Base-by-base conservation (phyloP, 2,329 filamentous ascomycete genomes). In the Phyllosticta paracitricarpa region DNA sequence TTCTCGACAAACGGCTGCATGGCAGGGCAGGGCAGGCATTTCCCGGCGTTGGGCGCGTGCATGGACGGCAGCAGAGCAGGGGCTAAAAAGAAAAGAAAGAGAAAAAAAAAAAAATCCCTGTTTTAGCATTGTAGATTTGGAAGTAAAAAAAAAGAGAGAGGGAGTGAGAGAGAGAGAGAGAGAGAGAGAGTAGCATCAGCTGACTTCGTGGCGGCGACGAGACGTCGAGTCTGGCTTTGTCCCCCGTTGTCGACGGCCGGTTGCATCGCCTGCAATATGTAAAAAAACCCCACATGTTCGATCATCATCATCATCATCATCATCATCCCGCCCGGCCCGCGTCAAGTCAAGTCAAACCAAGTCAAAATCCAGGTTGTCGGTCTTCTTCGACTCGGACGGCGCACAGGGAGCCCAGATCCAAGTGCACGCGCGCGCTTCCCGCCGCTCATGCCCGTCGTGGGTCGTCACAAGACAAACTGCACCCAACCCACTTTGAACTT, bases 41-140 rank as follows among this genome's bases (percentile, higher is more conserved):
- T 61, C 54, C 59, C 59, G 59, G 59, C 59, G 59, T 61, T 61
- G 59, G 54, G 53, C 53, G 40, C 58, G 55, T 53, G 58, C 52
- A 17, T 56, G 26, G 7, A 28, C 4, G 26, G 26, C 19, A 22
- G 19, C 19, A 7, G 30, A 33, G 30, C 30, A 33, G 30, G 30
- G 30, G 2, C 7, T 10, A 2, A 33, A 33, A 33, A 33, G 1
- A 2, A 22, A 22, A 22, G 2, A 2, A 22, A 22, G 2, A 22
- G 19, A 22, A 22, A 22, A 22, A 22, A 22, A 22, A 22, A 22
- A 22, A 22, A 22, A 22, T n/a, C n/a, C n/a, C n/a, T n/a, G n/a
- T n/a, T n/a, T n/a, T n/a, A n/a, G n/a, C n/a, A n/a, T n/a, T n/a
- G n/a, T n/a, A n/a, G n/a, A n/a, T n/a, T n/a, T n/a, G n/a, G n/a